Evolutionary conservation across 768 basidiomycete species (phyloP).

Genomic region (Pisolithus orientalis): DNA sequence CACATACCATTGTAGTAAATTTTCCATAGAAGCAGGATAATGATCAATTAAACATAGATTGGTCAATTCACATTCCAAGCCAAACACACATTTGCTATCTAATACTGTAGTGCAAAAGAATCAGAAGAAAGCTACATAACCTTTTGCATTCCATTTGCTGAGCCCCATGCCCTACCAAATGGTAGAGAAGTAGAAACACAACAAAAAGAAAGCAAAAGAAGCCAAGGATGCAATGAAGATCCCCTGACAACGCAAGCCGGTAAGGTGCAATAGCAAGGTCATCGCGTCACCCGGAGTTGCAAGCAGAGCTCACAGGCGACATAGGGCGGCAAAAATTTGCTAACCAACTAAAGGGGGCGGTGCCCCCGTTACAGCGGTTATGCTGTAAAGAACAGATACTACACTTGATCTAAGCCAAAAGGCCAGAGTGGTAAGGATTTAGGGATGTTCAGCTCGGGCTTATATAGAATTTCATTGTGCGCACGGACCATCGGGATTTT

Average conservation of each 20-base stretch:
- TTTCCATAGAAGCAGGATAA: no score
- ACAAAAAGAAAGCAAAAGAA: neutral
- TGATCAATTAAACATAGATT: no score
- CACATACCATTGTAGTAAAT: no score
- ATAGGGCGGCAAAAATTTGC: constrained; percentile 51
- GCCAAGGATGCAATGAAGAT: neutral
- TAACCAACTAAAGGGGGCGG: constrained; percentile 27
- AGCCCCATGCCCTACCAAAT: neutral
- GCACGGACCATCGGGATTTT: neutral
- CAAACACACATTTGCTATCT: no score
- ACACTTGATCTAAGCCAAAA: constrained; percentile 45
- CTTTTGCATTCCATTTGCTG: neutral
- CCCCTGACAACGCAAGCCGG: neutral
- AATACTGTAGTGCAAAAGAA: no score
- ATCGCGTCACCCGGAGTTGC: constrained; percentile 17
- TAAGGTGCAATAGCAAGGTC: neutral
- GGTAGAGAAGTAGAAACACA: neutral
- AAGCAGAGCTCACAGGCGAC: constrained; percentile 27
- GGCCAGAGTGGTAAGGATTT: constrained; percentile 27
- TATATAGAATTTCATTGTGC: neutral
- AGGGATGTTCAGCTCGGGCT: neutral
- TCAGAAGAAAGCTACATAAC: no score
- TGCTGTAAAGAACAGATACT: constrained; percentile 24
- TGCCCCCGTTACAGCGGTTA: no score
- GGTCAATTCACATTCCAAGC: no score